Evolutionary conservation across 176 grass and related monocot species (phyloP).

Genomic region (Musa itinerans): DNA sequence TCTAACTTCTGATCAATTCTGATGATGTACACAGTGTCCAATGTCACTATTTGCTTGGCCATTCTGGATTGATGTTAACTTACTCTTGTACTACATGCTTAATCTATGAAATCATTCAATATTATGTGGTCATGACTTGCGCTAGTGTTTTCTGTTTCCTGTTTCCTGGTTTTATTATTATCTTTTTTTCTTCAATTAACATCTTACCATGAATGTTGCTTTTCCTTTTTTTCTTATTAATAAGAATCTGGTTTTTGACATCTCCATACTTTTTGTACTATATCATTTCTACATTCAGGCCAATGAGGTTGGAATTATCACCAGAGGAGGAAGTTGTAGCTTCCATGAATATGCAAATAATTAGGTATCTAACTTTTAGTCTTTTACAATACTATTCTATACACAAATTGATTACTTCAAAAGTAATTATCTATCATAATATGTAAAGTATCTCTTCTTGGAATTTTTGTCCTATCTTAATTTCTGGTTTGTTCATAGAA

Average conservation of each 20-base stretch:
- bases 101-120: no score
- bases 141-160: no score
- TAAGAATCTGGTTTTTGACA: constrained; percentile 6
- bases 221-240: background rate
- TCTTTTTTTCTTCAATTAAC: no score
- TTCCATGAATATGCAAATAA: constrained; percentile 83
- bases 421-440: background rate
- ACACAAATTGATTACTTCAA: background rate
- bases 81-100: no score
- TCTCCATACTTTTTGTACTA: constrained; percentile 14
- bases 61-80: no score
- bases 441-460: background rate
- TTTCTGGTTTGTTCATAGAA: background rate
- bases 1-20: no score
- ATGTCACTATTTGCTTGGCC: no score
- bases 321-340: constrained; percentile 86
- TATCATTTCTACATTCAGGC: constrained; percentile 41
- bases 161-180: no score
- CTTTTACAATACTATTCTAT: background rate
- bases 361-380: constrained; percentile 53
- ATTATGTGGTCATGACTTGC: no score
- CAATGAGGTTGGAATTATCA: constrained; percentile 80
- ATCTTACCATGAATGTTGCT: background rate
- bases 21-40: no score
- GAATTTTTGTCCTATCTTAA: background rate